Evolutionary conservation across 257 asterid genomes (phyloP).

Genomic region (Plantago elongata): DNA sequence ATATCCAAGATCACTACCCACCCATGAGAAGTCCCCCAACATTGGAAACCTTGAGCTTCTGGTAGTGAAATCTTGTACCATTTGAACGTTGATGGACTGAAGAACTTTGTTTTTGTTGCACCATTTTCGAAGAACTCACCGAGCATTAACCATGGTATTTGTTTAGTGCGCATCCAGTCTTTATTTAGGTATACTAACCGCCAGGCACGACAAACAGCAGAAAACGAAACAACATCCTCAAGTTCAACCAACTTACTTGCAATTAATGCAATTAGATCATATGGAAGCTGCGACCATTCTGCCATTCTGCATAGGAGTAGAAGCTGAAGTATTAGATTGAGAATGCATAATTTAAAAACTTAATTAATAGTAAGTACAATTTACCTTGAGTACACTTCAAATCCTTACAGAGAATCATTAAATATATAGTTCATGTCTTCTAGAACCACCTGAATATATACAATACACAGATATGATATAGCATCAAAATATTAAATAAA

Average conservation of each 20-base stretch:
- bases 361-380: no score
- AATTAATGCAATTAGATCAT: slow-evolving; percentile 21
- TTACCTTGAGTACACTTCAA: no score
- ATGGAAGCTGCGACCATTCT: slow-evolving; percentile 30
- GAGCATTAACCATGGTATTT: slow-evolving; percentile 28
- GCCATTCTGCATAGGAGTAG: slow-evolving; percentile 13
- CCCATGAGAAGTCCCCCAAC: slow-evolving; percentile 32
- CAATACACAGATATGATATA: no score
- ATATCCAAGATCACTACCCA: slow-evolving; percentile 23
- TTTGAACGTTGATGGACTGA: slow-evolving; percentile 21
- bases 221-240: slow-evolving; percentile 23
- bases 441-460: no score
- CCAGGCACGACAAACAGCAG: slow-evolving; percentile 13
- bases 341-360: no score
- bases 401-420: no score
- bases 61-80: slow-evolving; percentile 17
- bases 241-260: slow-evolving; percentile 19
- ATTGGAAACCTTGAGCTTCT: slow-evolving; percentile 24
- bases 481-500: no score
- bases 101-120: slow-evolving; percentile 10
- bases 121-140: slow-evolving; percentile 13
- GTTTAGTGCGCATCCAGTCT: slow-evolving; percentile 20
- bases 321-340: not conserved
- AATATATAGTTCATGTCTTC: no score
- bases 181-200: slow-evolving; percentile 18